Evolutionary conservation across 306 rosid genomes (phyloP), one percentile per base, ranked within the genome.

Genomic region (Mimosa bimucronata): DNA sequence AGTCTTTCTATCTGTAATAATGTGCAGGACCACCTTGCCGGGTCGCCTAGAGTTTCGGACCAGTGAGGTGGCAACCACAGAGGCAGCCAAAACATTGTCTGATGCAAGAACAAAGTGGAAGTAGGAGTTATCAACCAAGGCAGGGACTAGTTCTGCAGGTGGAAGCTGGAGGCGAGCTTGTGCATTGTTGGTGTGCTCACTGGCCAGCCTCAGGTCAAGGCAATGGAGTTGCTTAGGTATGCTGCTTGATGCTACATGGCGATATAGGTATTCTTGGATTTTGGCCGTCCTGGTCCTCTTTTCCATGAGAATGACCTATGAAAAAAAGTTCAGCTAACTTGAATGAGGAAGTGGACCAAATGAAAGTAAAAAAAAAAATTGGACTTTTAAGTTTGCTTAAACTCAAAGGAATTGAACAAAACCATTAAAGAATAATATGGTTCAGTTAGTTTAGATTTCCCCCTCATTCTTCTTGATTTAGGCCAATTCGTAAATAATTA

Each of bases 211-310:
- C 73, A 93, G 83, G 81, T 87, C 92, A 75, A 96, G 97, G 84
- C 99, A 96, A 44, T 96, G 98, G 71, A 96, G 97, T 87, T 96
- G 98, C 79, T 96, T 96, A 0, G 99, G 99, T 87, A 96, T 96
- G 91, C 99, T 93, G 87, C 97, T 96, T 44, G 99, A 96, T 55
- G 98, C 99, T 84, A 96, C 92, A 79, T 96, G 99, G 37, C 99
- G 88, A 83, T 96, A 96, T 52, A 96, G 83, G 76, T 96, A 96
- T 72, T 96, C 99, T 84, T 91, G 98, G 82, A 96, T 91, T 89
- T 91, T 92, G 68, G 97, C 97, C 37, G 79, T 87, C 77, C 98
- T 88, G 25, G 98, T 92, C 81, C 93, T 91, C 81, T 89, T 91
- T 83, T 94, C 93, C 79, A 94, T 84, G 38, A 92, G 85, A 14